Conservation (phyloP, 2,329 filamentous ascomycete genomes). For the Parascedosporium putredinis region DNA sequence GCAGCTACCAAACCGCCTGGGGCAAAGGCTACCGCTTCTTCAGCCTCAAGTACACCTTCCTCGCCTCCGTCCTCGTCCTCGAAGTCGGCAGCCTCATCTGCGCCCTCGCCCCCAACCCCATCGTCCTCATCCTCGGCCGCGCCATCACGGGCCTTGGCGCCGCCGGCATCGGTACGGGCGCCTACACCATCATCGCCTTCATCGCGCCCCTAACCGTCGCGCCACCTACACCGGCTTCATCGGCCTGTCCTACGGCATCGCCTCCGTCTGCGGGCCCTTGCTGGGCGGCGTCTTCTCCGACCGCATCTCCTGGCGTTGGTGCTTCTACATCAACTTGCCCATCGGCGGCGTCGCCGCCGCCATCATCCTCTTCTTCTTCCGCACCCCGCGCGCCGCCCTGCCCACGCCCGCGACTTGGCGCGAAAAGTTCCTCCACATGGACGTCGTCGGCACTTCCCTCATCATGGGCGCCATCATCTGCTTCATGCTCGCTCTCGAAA, state of each 20-base stretch:
- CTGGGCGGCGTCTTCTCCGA: constrained; percentile 19
- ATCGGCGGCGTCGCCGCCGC: constrained; percentile 17
- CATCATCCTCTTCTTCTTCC: constrained; percentile 31
- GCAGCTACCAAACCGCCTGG: constrained; percentile 33
- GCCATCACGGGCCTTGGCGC: constrained; percentile 36
- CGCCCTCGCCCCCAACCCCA: constrained; percentile 30
- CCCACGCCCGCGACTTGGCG: constrained; percentile 24
- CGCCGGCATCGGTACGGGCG: constrained; percentile 37
- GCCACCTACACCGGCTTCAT: constrained; percentile 28
- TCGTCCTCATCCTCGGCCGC: constrained; percentile 39
- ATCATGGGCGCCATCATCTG: constrained; percentile 33
- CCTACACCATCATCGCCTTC: constrained; percentile 40
- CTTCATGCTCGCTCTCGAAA: constrained; percentile 36
- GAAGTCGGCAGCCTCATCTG: constrained; percentile 45
- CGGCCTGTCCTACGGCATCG: constrained; percentile 25
- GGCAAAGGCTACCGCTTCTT: constrained; percentile 43
- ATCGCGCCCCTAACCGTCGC: constrained; percentile 24
- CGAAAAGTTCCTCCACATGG: constrained; percentile 38
- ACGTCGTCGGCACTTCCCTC: constrained; percentile 31
- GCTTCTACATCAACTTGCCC: constrained; percentile 25
- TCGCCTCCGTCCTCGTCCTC: constrained; percentile 38
- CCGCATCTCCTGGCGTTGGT: constrained; percentile 18
- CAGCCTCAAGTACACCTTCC: constrained; percentile 37
- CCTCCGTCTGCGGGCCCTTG: constrained; percentile 19
- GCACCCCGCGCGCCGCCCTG: constrained; percentile 26